Base-by-base conservation (phyloP, 164 flowering plant genomes). In the Dillenia suffruticosa region DNA sequence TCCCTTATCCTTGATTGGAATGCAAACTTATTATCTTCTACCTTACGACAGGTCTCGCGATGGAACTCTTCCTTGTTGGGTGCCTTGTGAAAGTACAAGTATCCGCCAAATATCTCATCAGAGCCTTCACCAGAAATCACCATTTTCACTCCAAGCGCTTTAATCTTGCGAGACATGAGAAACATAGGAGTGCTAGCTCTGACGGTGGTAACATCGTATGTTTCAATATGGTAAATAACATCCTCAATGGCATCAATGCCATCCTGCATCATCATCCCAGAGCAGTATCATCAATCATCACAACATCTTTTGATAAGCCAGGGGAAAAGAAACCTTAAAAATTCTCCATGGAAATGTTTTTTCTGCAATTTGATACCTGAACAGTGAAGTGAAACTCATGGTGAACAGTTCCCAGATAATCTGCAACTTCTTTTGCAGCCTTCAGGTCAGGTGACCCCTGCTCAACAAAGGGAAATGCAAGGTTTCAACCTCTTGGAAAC, bases 161-260 rank as follows among this genome's bases (percentile, higher is more conserved):
- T 93, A 49, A 93, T 93, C 77, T 93, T 93, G 9, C 98, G 86
- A 2, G 98, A 76, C 92, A 93, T 88, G 1, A 93, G 85, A 74
- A 90, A 93, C 98, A 93, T 93, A 12, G 98, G 97, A 5, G 96
- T 93, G 74, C 97, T 93, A n/a, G 98, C 98, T 63, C 98, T 78
- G 65, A 93, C 84, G 9, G 98, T 89, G 0, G 97, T 93, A 7
- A 93, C 97, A 72, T 93, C 97, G 69, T 90, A 90, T 1, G 96
- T 87, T 75, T 93, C 96, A 32, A 86, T 69, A 57, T 93, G 98
- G 76, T 84, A 93, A 48, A 93, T 90, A 16, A 90, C 98, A 65
- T 93, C 98, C 65, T 93, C 98, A 68, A 90, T 87, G 15, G 97
- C 97, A 78, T 93, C 98, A 51, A 89, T 87, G 3, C 98, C 98